Evolutionary conservation across 495 filamentous ascomycete species (phyloP).

Genomic region (Neurospora cerealis): DNA sequence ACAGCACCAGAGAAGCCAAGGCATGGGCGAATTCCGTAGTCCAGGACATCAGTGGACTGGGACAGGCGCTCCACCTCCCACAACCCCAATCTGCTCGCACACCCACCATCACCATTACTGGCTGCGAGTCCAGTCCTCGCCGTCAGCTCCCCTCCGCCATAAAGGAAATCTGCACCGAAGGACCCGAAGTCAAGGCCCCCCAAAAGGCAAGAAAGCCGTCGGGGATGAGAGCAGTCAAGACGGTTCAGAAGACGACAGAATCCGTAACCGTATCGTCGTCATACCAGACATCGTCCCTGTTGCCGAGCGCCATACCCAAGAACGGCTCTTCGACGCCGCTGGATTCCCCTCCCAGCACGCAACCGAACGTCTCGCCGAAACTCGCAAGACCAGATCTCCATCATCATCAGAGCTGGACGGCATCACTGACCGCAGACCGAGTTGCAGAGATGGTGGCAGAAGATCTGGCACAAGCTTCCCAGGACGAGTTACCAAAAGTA

Average conservation of each 20-base stretch:
- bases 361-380: constrained; percentile 30
- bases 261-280: background rate
- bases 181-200: constrained; percentile 1
- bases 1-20: constrained; percentile 1
- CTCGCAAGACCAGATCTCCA: constrained; percentile 12
- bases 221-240: background rate
- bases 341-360: constrained; percentile 24
- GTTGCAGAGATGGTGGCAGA: background rate
- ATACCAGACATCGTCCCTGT: constrained; percentile 10
- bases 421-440: background rate
- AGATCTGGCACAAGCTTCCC: background rate
- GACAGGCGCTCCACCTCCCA: background rate
- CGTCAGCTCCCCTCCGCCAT: background rate
- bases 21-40: constrained; percentile 1
- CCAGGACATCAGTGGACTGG: background rate
- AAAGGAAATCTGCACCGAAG: background rate
- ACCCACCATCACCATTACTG: constrained; percentile 50
- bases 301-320: constrained; percentile 3
- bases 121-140: constrained; percentile 24
- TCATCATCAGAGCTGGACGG: constrained; percentile 3
- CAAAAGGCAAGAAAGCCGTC: background rate
- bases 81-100: constrained; percentile 34
- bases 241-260: background rate
- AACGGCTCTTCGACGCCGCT: constrained; percentile 10
- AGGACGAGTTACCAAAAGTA: constrained; percentile 6